Evolutionary conservation across 2,329 filamentous ascomycete species (phyloP).

Genomic region (Ceratocystis huliohia): DNA sequence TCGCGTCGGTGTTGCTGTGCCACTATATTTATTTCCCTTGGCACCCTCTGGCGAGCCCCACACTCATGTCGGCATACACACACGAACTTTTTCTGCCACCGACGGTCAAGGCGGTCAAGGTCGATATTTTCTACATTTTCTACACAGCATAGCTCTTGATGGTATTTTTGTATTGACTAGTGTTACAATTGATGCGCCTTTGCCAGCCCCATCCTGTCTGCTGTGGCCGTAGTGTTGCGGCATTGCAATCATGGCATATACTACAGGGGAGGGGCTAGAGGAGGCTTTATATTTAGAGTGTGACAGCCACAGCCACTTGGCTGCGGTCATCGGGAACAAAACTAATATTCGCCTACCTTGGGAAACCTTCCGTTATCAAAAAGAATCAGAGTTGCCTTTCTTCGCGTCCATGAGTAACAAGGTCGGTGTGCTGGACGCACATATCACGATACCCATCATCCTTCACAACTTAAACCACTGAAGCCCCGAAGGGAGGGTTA

Average conservation of each 20-base stretch:
- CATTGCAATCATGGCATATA: neutral
- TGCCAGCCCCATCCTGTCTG: neutral
- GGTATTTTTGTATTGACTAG: neutral
- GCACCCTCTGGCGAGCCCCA: neutral
- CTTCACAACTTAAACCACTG: conserved; percentile 66
- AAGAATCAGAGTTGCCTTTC: conserved; percentile 86
- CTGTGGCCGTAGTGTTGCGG: neutral
- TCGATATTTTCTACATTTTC: neutral
- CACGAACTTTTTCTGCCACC: neutral
- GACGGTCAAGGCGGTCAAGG: neutral
- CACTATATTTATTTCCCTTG: neutral
- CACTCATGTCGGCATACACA: neutral
- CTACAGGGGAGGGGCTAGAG: too few relatives aligned
- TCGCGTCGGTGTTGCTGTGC: neutral
- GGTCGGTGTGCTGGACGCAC: conserved; percentile 97
- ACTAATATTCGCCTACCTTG: conserved; percentile 20
- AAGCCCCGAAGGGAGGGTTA: conserved; percentile 82
- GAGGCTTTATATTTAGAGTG: neutral
- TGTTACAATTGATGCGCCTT: neutral
- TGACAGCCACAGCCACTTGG: conserved; percentile 12
- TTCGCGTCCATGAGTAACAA: conserved; percentile 98
- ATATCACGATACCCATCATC: conserved; percentile 72
- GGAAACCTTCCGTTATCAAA: conserved; percentile 25
- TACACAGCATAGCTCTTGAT: neutral
- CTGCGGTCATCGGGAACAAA: neutral